Evolutionary conservation across 768 basidiomycete species (phyloP), one percentile per base, ranked within the genome.

Genomic region (Filobasidium floriforme): DNA sequence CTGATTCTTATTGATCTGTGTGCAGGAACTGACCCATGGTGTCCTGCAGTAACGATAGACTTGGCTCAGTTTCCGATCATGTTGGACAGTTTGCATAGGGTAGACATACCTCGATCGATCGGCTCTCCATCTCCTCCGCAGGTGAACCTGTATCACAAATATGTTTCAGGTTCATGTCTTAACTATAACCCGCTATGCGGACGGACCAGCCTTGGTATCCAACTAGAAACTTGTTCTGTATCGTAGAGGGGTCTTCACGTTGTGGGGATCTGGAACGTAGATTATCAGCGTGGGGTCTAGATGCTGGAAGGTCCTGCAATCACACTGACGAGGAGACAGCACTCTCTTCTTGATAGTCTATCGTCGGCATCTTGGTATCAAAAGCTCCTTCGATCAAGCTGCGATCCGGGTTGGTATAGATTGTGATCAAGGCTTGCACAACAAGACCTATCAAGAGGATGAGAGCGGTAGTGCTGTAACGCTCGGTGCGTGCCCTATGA

Each of bases 131-230:
- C 88, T 19, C 85, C 86, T 0, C 80, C 78, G 71, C 87, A 89
- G 24, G 85, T 86, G 73, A 88, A 89, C 88, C 88, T 88, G 72
- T 10, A 37, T 44, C 46, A 28, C 12, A 55, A 55, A 0, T 7
- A 32, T 18, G 19, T 41, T 49, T 40, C 52, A 67, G 60, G 43
- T 41, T 51, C 26, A 22, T 29, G 40, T 2, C 12, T 18, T 1
- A 55, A 24, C 14, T 22, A 37, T 22, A 24, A 24, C 55, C 43
- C 32, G 11, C 49, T 18, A 11, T 14, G 5, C 11, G 15, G 22
- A 71, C 84, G 65, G 62, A 89, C 89, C 89, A 91, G 75, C 89
- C 90, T 79, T 91, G 90, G 76, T 91, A 91, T 41, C 89, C 89
- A 0, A 90, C 88, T 37, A 92, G 78, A 71, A 90, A 85, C 73